Evolutionary conservation across 2,329 filamentous ascomycete genomes (phyloP), one percentile per base, ranked within the genome.

Genomic region (Monilinia aucupariae): DNA sequence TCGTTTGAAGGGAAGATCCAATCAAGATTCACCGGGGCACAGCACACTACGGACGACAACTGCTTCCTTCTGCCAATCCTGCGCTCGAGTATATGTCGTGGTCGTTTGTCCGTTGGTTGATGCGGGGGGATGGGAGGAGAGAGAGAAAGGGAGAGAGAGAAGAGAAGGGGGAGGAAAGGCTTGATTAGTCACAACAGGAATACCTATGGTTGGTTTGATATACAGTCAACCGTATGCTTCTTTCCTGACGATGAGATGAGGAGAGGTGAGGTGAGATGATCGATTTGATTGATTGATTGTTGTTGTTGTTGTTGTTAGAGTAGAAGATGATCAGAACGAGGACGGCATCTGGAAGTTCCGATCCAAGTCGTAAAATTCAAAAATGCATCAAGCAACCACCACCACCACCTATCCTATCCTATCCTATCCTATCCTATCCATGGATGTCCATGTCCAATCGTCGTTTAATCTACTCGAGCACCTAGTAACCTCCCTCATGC

Each of bases 261-360:
- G 6, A 3, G 27, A 30, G 27, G 6, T 6, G 27, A 30, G 27
- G 6, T 6, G 27, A 30, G 27, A 30, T 30, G 27, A 39, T 39
- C 2, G 37, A 39, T 37, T 37, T 37, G 34, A 37, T 37, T 37
- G 34, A 37, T 39, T 17, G 37, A 39, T 39, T 10, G 10, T n/a
- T 10, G 4, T 22, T 22, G 43, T 10, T 45, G 9, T 30, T 20
- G 22, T 43, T 43, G 37, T 30, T 54, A 30, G 37, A 43, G n/a
- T 12, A 20, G 39, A 37, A 15, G 37, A 12, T 15, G 37, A 39
- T 39, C 12, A 39, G 12, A 17, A 39, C 12, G 37, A 12, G 37
- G 37, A 39, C 37, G 52, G 52, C 25, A 55, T 55, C 12, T 43
- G 25, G 20, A 55, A 43, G 52, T n/a, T 55, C 52, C 52, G 52